Conservation (phyloP, 495 filamentous ascomycete genomes). For the Penicillium arizonense region DNA sequence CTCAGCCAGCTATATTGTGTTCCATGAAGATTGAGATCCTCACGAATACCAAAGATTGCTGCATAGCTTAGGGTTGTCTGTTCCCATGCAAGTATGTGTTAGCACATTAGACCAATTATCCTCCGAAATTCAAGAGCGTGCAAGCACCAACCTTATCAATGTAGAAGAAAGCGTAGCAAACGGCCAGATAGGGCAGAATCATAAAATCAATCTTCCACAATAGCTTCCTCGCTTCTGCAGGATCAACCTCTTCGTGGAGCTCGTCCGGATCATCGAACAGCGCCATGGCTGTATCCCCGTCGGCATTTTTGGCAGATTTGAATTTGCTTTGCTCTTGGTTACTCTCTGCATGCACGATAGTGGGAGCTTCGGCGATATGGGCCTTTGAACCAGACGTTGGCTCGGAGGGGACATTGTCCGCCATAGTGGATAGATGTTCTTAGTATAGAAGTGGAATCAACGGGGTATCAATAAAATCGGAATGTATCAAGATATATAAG, state of each 20-base stretch:
- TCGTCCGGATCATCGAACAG: slow-evolving; percentile 42
- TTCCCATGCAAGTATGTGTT: slow-evolving; percentile 30
- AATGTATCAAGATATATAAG: neutral
- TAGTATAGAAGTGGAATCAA: neutral
- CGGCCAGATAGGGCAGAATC: slow-evolving; percentile 49
- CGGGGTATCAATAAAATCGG: neutral
- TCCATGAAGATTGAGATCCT: slow-evolving; percentile 45
- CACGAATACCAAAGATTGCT: slow-evolving; percentile 56
- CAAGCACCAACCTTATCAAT: slow-evolving; percentile 48
- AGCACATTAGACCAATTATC: slow-evolving; percentile 13
- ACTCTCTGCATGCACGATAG: slow-evolving; percentile 26
- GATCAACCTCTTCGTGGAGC: slow-evolving; percentile 47
- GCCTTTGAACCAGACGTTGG: slow-evolving; percentile 21
- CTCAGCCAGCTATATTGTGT: slow-evolving; percentile 51
- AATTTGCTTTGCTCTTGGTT: slow-evolving; percentile 23
- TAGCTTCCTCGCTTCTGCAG: slow-evolving; percentile 45
- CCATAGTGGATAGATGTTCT: slow-evolving; percentile 9
- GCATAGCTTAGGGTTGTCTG: slow-evolving; percentile 58
- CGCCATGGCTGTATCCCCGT: slow-evolving; percentile 47
- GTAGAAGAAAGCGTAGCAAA: slow-evolving; percentile 62
- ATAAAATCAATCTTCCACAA: slow-evolving; percentile 57
- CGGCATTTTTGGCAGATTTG: slow-evolving; percentile 25
- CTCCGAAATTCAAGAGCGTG: slow-evolving; percentile 8
- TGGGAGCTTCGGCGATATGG: slow-evolving; percentile 20
- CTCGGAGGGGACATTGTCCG: slow-evolving; percentile 3